Evolutionary conservation across 1,284 basidiomycete species (phyloP).

Genomic region (Termitomyces sp.): DNA sequence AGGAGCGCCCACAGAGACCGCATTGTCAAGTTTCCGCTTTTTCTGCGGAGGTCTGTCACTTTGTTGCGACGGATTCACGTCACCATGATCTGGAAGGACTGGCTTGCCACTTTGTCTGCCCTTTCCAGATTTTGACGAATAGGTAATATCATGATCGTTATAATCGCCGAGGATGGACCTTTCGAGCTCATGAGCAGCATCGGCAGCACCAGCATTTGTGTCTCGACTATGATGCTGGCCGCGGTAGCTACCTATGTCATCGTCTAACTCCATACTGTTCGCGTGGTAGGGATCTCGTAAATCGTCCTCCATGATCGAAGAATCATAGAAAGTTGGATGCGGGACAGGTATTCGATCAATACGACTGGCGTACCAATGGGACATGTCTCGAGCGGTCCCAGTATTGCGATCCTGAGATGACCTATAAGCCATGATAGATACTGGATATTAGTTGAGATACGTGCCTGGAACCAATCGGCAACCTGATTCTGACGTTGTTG

Average conservation of each 20-base stretch:
- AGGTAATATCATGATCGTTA: conserved; percentile 17
- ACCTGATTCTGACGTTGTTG: conserved; percentile 67
- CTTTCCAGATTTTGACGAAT: conserved; percentile 23
- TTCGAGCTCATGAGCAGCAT: conserved; percentile 36
- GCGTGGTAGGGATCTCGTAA: conserved; percentile 29
- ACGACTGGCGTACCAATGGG: conserved; percentile 59
- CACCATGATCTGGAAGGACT: conserved; percentile 49
- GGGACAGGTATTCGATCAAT: conserved; percentile 57
- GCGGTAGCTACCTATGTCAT: conserved; percentile 9
- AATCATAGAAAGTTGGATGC: conserved; percentile 31
- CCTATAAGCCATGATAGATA: conserved; percentile 11
- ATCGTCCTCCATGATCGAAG: conserved; percentile 37
- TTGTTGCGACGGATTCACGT: conserved; percentile 29
- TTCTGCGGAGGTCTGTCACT: conserved; percentile 37
- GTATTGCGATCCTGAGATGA: conserved; percentile 60
- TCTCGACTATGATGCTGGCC: conserved; percentile 20
- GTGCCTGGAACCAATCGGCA: conserved; percentile 64
- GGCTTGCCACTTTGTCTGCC: conserved; percentile 48
- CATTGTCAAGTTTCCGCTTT: conserved; percentile 47
- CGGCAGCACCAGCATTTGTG: conserved; percentile 30
- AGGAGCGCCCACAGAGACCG: conserved; percentile 25
- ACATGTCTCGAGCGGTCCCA: conserved; percentile 52
- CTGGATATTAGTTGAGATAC: conserved; percentile 26
- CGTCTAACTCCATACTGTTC: conserved; percentile 17
- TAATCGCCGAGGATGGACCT: conserved; percentile 32